A percentile compares a stretch with the other conserved stretches of the same genome.
Evolutionary conservation across 768 basidiomycete species (phyloP).

Genomic region (Scleroderma citrinum): DNA sequence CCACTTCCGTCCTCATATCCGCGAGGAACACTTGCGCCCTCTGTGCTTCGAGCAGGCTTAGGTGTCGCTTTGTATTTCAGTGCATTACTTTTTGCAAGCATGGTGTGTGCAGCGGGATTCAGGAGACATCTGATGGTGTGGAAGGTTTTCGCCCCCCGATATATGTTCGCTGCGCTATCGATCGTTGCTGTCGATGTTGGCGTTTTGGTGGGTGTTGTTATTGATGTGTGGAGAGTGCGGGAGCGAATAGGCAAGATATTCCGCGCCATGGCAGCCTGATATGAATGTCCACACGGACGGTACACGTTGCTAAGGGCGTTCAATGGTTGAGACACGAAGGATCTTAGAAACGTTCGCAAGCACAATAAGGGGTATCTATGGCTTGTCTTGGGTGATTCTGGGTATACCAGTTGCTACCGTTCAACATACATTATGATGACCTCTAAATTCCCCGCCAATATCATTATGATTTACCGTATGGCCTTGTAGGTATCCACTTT

Average conservation of each 20-base stretch:
- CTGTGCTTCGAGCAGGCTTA: slow-evolving; percentile 48
- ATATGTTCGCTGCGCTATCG: slow-evolving; percentile 70
- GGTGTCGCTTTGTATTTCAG: slow-evolving; percentile 69
- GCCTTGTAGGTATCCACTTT: too few relatives aligned
- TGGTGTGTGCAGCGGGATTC: slow-evolving; percentile 67
- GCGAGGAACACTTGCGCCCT: slow-evolving; percentile 26
- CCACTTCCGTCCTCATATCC: slow-evolving; percentile 38
- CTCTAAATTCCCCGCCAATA: too few relatives aligned
- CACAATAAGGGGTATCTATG: too few relatives aligned
- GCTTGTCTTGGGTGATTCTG: too few relatives aligned
- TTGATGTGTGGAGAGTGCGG: slow-evolving; percentile 32
- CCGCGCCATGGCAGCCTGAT: too few relatives aligned
- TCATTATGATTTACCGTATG: too few relatives aligned
- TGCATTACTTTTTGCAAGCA: slow-evolving; percentile 58
- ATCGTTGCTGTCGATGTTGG: slow-evolving; percentile 69
- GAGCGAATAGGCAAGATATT: neutral
- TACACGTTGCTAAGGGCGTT: too few relatives aligned
- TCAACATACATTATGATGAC: too few relatives aligned
- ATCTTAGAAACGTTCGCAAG: too few relatives aligned
- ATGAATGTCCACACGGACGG: too few relatives aligned
- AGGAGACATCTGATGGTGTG: slow-evolving; percentile 94
- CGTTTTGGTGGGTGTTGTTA: slow-evolving; percentile 53
- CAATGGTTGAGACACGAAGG: too few relatives aligned
- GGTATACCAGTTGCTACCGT: too few relatives aligned
- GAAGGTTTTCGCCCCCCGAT: slow-evolving; percentile 97